Conservation (phyloP, 768 basidiomycete genomes). For the Mycena epipterygia region DNA sequence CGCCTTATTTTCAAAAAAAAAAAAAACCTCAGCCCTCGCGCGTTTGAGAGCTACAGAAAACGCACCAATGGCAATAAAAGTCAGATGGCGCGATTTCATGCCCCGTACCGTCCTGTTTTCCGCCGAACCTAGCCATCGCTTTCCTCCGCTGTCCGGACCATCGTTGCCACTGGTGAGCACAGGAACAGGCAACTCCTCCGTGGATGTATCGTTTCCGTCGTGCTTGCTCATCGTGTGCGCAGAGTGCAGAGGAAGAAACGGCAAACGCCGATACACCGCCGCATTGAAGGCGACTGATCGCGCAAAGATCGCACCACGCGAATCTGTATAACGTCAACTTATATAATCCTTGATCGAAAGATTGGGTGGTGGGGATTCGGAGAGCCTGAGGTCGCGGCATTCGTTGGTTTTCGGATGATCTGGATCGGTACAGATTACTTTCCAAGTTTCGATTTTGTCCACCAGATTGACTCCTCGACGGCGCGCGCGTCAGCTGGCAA, state of each 20-base stretch:
- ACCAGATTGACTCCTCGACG: too few relatives aligned
- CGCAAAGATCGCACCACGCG: too few relatives aligned
- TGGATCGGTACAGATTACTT: too few relatives aligned
- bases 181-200: conserved; percentile 16
- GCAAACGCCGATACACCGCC: not conserved
- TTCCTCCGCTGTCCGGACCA: not conserved
- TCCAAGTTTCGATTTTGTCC: too few relatives aligned
- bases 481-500: too few relatives aligned
- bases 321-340: too few relatives aligned
- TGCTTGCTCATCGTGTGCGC: conserved; percentile 12
- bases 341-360: too few relatives aligned
- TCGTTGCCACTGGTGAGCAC: conserved; percentile 4
- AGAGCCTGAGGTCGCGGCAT: too few relatives aligned
- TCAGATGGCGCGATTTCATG: conserved; percentile 30
- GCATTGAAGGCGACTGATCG: conserved; percentile 5
- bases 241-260: not conserved
- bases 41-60: not conserved
- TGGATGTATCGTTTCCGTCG: not conserved
- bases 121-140: conserved; percentile 21
- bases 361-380: too few relatives aligned
- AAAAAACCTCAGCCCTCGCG: not conserved
- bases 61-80: conserved; percentile 30
- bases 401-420: too few relatives aligned
- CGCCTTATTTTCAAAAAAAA: conserved; percentile 15
- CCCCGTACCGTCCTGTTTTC: conserved; percentile 27